A percentile compares a stretch with the other conserved stretches of the same genome.
phyloP scores from a whole-genome alignment of 805 yeast species.

The Saturnispora sanitii region DNA sequence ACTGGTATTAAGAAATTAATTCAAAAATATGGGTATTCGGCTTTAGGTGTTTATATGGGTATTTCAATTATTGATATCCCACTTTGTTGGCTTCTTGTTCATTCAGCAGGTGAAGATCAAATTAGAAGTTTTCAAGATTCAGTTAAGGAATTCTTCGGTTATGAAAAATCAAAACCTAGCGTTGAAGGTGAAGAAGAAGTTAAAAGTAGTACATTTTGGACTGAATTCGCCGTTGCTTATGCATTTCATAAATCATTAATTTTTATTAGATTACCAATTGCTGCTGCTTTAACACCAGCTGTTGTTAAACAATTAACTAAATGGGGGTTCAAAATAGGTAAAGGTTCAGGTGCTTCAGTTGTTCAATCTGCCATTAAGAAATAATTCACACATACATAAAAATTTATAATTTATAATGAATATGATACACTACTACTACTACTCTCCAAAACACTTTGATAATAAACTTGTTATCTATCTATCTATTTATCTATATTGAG shows the following conservation, averaged over 20 bases:
- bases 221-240: conserved; percentile 86
- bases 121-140: conserved; percentile 58
- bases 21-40: conserved; percentile 85
- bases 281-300: conserved; percentile 86
- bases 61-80: conserved; percentile 76
- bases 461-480: not conserved
- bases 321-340: conserved; percentile 76
- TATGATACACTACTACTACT: too few species aligned
- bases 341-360: conserved; percentile 28
- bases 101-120: conserved; percentile 76
- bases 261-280: conserved; percentile 74
- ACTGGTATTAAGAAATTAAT: conserved; percentile 54
- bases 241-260: conserved; percentile 85
- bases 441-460: too few species aligned
- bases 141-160: conserved; percentile 52
- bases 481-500: conserved; percentile 36
- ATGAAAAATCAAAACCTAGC: conserved; percentile 11
- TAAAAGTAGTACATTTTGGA: conserved; percentile 40
- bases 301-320: conserved; percentile 54
- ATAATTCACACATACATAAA: not conserved
- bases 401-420: not conserved
- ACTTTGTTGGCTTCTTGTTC: conserved; percentile 71
- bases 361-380: conserved; percentile 20
- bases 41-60: conserved; percentile 73
- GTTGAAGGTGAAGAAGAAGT: conserved; percentile 11